These are phyloP conservation scores for Saururus chinensis DNA, from an alignment of 164 flowering plant species.

Conservation along the genomic window DNA sequence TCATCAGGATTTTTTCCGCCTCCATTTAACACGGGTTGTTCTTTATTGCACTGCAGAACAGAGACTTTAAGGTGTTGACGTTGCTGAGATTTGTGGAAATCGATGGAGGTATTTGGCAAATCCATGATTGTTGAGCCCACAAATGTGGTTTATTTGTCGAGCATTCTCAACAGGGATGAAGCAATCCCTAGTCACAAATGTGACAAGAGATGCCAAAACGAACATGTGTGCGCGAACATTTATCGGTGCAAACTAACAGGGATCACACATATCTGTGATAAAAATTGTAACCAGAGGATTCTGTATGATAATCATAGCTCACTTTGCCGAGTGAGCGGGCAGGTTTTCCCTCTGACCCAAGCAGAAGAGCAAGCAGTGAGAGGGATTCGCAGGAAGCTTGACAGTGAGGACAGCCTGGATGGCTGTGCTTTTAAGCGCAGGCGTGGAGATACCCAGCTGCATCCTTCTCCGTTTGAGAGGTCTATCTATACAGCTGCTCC, in stretches of 20 bases:
- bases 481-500: slow-evolving; percentile 73
- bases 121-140: slow-evolving; percentile 52
- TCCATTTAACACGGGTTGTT: slow-evolving; percentile 13
- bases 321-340: slow-evolving; percentile 84
- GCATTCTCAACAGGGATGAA: slow-evolving; percentile 77
- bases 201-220: slow-evolving; percentile 87
- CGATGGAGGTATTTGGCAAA: slow-evolving; percentile 78
- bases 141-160: slow-evolving; percentile 83
- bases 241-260: slow-evolving; percentile 94
- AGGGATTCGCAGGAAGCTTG: slow-evolving; percentile 91
- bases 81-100: slow-evolving; percentile 8
- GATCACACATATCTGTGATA: slow-evolving; percentile 91
- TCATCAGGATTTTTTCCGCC: neutral
- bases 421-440: slow-evolving; percentile 81
- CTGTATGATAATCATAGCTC: slow-evolving; percentile 89
- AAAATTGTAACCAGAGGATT: slow-evolving; percentile 97
- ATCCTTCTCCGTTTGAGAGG: slow-evolving; percentile 94
- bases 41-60: slow-evolving; percentile 41
- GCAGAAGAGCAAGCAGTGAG: slow-evolving; percentile 80
- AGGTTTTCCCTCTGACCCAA: slow-evolving; percentile 70
- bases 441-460: slow-evolving; percentile 62
- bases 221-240: slow-evolving; percentile 85
- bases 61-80: slow-evolving; percentile 5
- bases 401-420: slow-evolving; percentile 48
- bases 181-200: slow-evolving; percentile 68